These are phyloP conservation scores for Neofusicoccum parvum DNA, from an alignment of 2,329 filamentous ascomycete genomes.

Conservation along the genomic window DNA sequence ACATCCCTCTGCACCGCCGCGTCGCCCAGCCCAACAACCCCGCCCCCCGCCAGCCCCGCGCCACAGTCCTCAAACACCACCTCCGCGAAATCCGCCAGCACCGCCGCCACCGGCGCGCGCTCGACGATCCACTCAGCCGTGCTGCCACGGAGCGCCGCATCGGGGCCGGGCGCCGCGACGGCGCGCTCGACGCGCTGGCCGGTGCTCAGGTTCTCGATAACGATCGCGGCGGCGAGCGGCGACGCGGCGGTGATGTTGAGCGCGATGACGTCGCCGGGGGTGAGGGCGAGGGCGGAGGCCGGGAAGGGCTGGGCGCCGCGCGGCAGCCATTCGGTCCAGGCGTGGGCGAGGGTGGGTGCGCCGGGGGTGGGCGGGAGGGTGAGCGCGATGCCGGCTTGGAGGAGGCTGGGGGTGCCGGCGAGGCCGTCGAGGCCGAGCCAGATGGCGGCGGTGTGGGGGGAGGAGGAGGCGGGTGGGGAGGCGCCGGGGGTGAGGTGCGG, in stretches of 20 bases:
- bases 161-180: not conserved
- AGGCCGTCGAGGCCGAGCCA: not conserved
- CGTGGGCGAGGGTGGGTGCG: not conserved
- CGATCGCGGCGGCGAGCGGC: not conserved
- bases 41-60: too few species aligned
- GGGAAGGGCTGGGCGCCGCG: not conserved
- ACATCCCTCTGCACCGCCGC: too few species aligned
- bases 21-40: too few species aligned
- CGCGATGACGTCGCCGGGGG: not conserved
- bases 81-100: too few species aligned
- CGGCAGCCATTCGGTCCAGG: not conserved
- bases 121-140: not conserved
- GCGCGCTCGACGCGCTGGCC: not conserved
- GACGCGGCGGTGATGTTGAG: not conserved
- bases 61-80: too few species aligned
- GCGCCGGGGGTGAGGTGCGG: constrained; percentile 36
- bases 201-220: not conserved
- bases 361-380: not conserved
- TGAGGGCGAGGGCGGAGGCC: not conserved
- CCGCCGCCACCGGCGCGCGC: too few species aligned
- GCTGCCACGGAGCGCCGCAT: too few species aligned
- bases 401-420: not conserved
- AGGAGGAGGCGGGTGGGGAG: constrained; percentile 39
- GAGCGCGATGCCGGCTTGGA: not conserved
- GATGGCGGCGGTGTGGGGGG: not conserved